phyloP scores from a whole-genome alignment of 208 protist species.

The Leishmania tarentolae region DNA sequence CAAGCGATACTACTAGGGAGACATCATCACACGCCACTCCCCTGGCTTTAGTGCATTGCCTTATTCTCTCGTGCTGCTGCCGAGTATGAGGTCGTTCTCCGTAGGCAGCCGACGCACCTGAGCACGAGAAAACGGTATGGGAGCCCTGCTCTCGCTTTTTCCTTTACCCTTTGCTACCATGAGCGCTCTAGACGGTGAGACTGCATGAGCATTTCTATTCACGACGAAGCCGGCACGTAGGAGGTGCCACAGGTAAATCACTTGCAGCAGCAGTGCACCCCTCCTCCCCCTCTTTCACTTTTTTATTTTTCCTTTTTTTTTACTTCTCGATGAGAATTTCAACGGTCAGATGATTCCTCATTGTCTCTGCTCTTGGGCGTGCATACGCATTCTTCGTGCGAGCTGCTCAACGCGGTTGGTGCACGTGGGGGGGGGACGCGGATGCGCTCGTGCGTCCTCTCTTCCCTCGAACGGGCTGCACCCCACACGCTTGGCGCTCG shows the following conservation, averaged over 20 bases:
- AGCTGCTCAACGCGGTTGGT: neutral
- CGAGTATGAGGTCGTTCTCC: no score
- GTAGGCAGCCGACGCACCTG: neutral
- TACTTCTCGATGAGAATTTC: neutral
- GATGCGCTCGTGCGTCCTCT: neutral
- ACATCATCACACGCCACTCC: neutral
- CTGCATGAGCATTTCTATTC: neutral
- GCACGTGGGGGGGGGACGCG: neutral
- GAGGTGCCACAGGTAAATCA: neutral
- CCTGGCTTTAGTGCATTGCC: neutral
- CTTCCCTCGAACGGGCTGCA: neutral
- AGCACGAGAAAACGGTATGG: neutral
- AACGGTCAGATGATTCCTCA: neutral
- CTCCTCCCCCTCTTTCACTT: neutral
- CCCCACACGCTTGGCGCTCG: neutral
- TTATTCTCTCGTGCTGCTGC: neutral
- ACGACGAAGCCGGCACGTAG: no score
- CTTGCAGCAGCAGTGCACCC: neutral
- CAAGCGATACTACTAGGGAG: slow-evolving; percentile 30
- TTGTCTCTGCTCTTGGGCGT: neutral
- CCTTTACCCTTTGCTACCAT: neutral
- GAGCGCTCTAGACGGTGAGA: neutral
- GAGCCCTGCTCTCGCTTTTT: neutral
- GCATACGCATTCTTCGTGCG: neutral
- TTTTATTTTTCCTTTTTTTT: slow-evolving; percentile 2